A percentile compares a stretch with the other conserved stretches of the same genome.
Conservation (phyloP, 2,329 filamentous ascomycete species). For the Nothopassalora personata region DNA sequence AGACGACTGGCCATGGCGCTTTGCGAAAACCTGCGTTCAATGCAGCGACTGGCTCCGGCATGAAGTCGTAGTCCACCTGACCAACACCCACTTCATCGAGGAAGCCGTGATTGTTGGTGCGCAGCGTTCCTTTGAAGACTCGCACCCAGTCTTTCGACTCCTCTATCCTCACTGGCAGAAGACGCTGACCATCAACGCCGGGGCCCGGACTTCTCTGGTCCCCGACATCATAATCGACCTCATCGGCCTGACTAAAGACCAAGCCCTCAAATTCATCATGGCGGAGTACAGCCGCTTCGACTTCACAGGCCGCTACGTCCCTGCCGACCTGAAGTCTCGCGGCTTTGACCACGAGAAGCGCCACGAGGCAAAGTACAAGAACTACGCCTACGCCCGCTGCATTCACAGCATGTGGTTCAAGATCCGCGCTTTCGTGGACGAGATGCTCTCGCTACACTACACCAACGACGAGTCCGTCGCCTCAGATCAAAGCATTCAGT, state of each 20-base stretch:
- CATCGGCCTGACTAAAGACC: conserved; percentile 37
- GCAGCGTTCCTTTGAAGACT: conserved; percentile 39
- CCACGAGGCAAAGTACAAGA: conserved; percentile 38
- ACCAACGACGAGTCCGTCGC: conserved; percentile 14
- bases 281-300: conserved; percentile 43
- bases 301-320: conserved; percentile 43
- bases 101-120: conserved; percentile 20
- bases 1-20: conserved; percentile 49
- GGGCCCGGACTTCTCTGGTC: conserved; percentile 42
- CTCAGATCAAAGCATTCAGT: conserved; percentile 32
- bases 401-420: conserved; percentile 43
- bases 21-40: conserved; percentile 49
- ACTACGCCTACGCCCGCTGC: conserved; percentile 48
- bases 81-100: conserved; percentile 20
- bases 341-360: conserved; percentile 38
- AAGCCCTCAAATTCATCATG: conserved; percentile 37
- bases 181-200: conserved; percentile 47
- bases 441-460: conserved; percentile 15
- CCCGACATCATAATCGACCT: conserved; percentile 43
- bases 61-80: conserved; percentile 44
- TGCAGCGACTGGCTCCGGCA: conserved; percentile 47
- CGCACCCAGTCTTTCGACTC: conserved; percentile 43
- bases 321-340: conserved; percentile 41
- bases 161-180: conserved; percentile 48
- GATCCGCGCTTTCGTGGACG: conserved; percentile 40